phyloP scores from a whole-genome alignment of 2,329 filamentous ascomycete species.

The Celoporthe dispersa region DNA sequence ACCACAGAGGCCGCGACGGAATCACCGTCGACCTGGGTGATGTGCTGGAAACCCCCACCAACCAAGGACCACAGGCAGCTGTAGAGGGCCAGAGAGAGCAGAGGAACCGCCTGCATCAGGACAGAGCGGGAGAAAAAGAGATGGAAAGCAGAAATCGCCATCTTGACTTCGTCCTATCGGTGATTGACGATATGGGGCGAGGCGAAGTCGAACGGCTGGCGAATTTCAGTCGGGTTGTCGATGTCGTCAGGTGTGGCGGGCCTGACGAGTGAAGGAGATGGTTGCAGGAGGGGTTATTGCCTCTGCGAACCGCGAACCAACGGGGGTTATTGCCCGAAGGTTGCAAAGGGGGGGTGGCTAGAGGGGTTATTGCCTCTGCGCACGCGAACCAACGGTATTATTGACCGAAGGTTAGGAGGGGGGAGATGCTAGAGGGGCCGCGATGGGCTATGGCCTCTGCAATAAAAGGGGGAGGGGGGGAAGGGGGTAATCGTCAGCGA shows the following conservation, averaged over 20 bases:
- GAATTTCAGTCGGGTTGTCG: background rate
- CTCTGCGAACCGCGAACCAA: background rate
- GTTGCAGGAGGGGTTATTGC: conserved; percentile 3
- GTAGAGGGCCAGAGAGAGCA: background rate
- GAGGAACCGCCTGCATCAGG: background rate
- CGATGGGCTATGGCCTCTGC: background rate
- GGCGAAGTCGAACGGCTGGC: background rate
- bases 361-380: background rate
- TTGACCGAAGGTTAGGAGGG: background rate
- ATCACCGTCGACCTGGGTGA: background rate
- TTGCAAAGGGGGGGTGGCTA: background rate
- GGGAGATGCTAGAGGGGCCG: background rate
- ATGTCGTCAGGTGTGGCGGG: conserved; percentile 4
- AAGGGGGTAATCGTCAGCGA: background rate
- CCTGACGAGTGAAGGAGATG: background rate
- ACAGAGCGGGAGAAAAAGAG: background rate
- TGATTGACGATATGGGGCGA: background rate
- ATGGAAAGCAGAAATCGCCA: background rate
- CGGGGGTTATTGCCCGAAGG: conserved; percentile 7
- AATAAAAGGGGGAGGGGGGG: too few species aligned
- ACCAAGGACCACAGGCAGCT: background rate
- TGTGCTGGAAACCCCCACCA: background rate
- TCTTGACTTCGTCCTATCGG: background rate
- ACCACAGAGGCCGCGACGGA: background rate
- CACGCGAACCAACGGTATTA: background rate